Conservation (phyloP, 1,284 basidiomycete species). For the Rhodotorula sp. region DNA sequence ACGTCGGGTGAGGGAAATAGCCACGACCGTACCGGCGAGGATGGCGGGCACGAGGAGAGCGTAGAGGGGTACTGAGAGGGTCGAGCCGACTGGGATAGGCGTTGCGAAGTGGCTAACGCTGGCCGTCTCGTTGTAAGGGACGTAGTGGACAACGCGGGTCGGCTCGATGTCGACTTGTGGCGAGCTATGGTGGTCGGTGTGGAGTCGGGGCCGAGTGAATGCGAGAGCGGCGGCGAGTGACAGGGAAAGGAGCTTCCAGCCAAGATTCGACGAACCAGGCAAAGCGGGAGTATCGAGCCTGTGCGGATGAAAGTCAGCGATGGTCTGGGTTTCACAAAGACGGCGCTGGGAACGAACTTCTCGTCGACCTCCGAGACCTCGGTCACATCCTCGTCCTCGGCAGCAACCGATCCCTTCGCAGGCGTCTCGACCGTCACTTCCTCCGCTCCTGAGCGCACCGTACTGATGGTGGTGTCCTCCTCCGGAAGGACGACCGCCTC, state of each 20-base stretch:
- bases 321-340: no score
- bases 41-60: neutral
- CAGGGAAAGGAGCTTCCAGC: conserved; percentile 24
- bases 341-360: neutral
- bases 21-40: neutral
- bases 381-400: neutral
- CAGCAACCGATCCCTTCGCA: neutral
- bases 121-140: conserved; percentile 15
- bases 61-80: neutral
- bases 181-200: neutral
- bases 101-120: conserved; percentile 18
- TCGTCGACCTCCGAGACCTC: neutral
- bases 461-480: conserved; percentile 1
- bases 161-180: neutral
- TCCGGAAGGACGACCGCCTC: neutral
- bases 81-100: conserved; percentile 15
- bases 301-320: neutral
- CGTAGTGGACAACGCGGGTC: conserved; percentile 9
- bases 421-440: neutral
- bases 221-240: conserved; percentile 11
- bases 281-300: neutral
- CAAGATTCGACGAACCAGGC: neutral
- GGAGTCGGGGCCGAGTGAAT: conserved; percentile 4
- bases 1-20: neutral
- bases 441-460: neutral